Conservation (phyloP, 805 yeast species). For the Suhomyces prunicola region DNA sequence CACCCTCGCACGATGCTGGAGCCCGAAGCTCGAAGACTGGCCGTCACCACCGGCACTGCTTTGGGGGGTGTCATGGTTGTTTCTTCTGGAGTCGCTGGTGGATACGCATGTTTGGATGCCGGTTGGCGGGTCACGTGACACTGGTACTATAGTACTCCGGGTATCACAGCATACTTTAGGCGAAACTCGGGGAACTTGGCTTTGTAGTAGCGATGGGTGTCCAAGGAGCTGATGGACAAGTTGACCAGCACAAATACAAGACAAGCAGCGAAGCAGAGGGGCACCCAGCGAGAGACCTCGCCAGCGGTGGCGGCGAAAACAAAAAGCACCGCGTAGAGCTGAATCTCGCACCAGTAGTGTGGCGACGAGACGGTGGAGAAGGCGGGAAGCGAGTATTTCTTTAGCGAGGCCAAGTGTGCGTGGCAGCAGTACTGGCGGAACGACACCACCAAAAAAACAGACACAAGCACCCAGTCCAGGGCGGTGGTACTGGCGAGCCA, state of each 20-base stretch:
- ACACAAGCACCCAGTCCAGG: constrained; percentile 17
- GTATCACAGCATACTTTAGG: constrained; percentile 30
- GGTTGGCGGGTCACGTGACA: background rate
- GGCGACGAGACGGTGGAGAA: constrained; percentile 51
- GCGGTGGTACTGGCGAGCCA: background rate
- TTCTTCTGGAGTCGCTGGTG: background rate
- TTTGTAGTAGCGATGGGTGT: constrained; percentile 48
- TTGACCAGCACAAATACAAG: constrained; percentile 41
- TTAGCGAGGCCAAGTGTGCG: constrained; percentile 42
- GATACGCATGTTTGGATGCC: background rate
- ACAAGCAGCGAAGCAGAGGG: constrained; percentile 19
- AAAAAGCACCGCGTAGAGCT: constrained; percentile 46
- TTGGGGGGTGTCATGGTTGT: constrained; percentile 6
- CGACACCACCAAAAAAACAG: constrained; percentile 46
- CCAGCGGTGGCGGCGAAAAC: constrained; percentile 13
- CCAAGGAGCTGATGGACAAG: constrained; percentile 54
- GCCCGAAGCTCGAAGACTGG: constrained; percentile 48
- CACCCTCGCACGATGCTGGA: constrained; percentile 58
- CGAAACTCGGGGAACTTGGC: constrained; percentile 24
- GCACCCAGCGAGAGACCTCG: constrained; percentile 15
- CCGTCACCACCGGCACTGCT: constrained; percentile 24
- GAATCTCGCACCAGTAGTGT: constrained; percentile 66
- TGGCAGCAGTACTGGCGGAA: constrained; percentile 57
- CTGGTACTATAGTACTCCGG: background rate
- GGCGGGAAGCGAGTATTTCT: constrained; percentile 57